Evolutionary conservation across 805 yeast genomes (phyloP), one percentile per base, ranked within the genome.

Genomic region (Hanseniaspora singularis): DNA sequence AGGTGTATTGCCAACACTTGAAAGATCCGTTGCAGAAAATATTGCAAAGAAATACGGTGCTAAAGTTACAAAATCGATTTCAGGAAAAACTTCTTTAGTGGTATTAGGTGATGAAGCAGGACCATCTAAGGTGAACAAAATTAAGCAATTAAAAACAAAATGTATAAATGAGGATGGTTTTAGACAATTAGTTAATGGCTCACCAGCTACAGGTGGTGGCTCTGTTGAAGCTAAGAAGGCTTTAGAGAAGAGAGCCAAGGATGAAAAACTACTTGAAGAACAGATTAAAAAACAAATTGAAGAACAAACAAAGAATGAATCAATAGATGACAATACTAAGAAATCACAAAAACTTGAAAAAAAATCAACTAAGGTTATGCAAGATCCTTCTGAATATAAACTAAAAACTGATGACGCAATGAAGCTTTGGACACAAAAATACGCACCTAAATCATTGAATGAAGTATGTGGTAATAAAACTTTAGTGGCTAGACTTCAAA

Each of bases 41-140:
- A 57, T 83, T 11, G 95, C 96, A 4, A 79, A 84, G 55, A 71
- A 73, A 52, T 86, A 89, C 57, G 98, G 98, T 14, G 98, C 95
- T 3, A 79, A 79, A 55, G 94, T 89, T 15, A 84, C 94, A 4
- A 77, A 84, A 54, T 74, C 95, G 0, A 80, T 89, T 22, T 82
- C 92, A 48, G 76, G 85, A 10, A 84, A 81, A 56, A 92, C 98
- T 0, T 74, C 86, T 20, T 69, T 87, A 38, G 95, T 89, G 2
- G 96, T 92, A 1, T 69, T 92, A 26, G 98, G 98, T 7, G 86
- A 73, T 44, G 96, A 92, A 54, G 97, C 98, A 2, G 98, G 98
- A 0, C 96, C 97, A 2, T 77, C 86, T n/a, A 92, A 92, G 62
- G 76, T 92, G 36, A 75, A 76, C 55, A 84, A 79, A 57, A 89